Evolutionary conservation across 805 yeast genomes (phyloP).

Genomic region (Candida piceae): DNA sequence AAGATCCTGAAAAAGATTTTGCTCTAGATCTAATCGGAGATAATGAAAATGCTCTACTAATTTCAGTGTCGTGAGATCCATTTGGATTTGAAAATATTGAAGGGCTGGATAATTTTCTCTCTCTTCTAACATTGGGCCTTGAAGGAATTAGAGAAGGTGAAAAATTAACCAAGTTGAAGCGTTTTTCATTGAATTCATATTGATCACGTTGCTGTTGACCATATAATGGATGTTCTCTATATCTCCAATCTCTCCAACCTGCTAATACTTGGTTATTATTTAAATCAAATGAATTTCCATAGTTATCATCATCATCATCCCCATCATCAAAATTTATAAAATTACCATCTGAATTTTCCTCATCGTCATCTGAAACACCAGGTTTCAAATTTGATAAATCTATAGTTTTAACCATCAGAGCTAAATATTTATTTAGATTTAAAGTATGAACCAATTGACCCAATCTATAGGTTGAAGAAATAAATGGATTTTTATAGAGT

Average conservation of each 20-base stretch:
- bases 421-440: slow-evolving; percentile 51
- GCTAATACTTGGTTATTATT: slow-evolving; percentile 43
- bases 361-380: slow-evolving; percentile 30
- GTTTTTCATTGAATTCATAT: neutral
- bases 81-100: slow-evolving; percentile 15
- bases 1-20: slow-evolving; percentile 3
- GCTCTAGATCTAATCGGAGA: slow-evolving; percentile 17
- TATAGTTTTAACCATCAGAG: slow-evolving; percentile 47
- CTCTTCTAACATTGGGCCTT: neutral
- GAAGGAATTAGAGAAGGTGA: neutral
- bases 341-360: slow-evolving; percentile 15
- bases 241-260: slow-evolving; percentile 92
- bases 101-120: neutral
- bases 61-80: slow-evolving; percentile 13
- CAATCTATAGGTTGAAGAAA: slow-evolving; percentile 70
- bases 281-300: neutral
- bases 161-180: neutral
- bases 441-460: slow-evolving; percentile 74
- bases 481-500: slow-evolving; percentile 48
- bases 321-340: slow-evolving; percentile 14
- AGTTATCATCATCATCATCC: slow-evolving; percentile 10
- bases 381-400: slow-evolving; percentile 51
- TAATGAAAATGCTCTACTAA: slow-evolving; percentile 12
- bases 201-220: slow-evolving; percentile 12
- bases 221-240: slow-evolving; percentile 65